phyloP scores from a whole-genome alignment of 345 rosid genomes.

The Microthlaspi erraticum region DNA sequence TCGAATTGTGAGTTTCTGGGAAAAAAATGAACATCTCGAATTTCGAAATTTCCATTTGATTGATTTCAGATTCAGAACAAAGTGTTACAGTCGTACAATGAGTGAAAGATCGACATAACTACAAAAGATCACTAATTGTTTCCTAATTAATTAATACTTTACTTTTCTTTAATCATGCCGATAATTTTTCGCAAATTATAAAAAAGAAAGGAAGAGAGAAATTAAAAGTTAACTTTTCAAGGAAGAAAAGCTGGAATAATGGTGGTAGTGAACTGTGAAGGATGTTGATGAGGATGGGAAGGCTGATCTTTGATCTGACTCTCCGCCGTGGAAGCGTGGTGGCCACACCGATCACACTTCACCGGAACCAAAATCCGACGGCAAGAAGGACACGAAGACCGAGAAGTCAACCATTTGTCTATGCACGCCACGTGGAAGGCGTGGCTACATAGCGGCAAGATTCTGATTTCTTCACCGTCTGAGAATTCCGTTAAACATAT shows the following conservation, averaged over 20 bases:
- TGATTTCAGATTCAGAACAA: constrained; percentile 11
- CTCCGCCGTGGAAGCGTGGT: constrained; percentile 40
- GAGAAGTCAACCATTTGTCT: constrained; percentile 66
- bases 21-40: background rate
- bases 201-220: background rate
- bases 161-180: constrained; percentile 26
- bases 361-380: constrained; percentile 53
- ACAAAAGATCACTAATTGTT: constrained; percentile 23
- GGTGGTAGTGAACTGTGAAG: constrained; percentile 37
- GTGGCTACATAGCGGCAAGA: constrained; percentile 64
- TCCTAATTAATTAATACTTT: constrained; percentile 34
- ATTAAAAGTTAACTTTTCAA: constrained; percentile 17
- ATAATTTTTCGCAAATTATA: constrained; percentile 8
- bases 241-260: constrained; percentile 46
- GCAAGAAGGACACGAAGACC: constrained; percentile 75
- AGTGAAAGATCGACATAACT: background rate
- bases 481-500: constrained; percentile 61
- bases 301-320: constrained; percentile 31
- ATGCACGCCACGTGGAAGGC: constrained; percentile 68
- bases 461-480: constrained; percentile 62
- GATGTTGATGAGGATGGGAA: constrained; percentile 34
- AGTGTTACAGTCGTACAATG: constrained; percentile 28
- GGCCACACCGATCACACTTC: constrained; percentile 45
- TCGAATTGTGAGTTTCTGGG: background rate
- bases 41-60: constrained; percentile 19